phyloP scores from a whole-genome alignment of 495 filamentous ascomycete species.

The Xylaria bambusicola region DNA sequence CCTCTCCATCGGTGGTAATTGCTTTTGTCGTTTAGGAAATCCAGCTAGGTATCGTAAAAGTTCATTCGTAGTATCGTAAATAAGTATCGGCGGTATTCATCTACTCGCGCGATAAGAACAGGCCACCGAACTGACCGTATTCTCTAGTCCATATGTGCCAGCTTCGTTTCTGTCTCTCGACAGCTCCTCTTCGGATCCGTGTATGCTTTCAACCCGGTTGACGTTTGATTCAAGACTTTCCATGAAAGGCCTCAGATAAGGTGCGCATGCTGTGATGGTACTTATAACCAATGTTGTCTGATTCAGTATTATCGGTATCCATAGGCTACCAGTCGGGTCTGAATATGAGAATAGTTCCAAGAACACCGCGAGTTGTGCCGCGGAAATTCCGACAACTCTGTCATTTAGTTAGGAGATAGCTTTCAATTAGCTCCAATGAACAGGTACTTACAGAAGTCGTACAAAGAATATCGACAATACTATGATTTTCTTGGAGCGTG shows the following conservation, averaged over 20 bases:
- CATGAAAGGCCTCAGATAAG: conserved; percentile 52
- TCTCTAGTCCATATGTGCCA: conserved; percentile 35
- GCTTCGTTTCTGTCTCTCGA: conserved; percentile 34
- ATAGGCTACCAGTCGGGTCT: conserved; percentile 32
- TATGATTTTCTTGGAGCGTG: conserved; percentile 33
- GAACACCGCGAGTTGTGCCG: conserved; percentile 36
- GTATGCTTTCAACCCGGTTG: conserved; percentile 40
- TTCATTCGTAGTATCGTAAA: too few relatives aligned
- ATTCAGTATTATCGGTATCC: conserved; percentile 37
- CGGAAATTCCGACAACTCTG: conserved; percentile 8
- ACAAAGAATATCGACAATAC: conserved; percentile 38
- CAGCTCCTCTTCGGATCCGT: conserved; percentile 10
- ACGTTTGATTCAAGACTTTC: conserved; percentile 47
- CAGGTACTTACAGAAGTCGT: conserved; percentile 44
- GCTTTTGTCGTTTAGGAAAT: too few relatives aligned
- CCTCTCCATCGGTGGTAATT: not conserved
- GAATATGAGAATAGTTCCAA: conserved; percentile 16
- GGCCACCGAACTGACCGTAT: conserved; percentile 16
- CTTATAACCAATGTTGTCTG: conserved; percentile 42
- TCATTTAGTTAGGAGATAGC: too few relatives aligned
- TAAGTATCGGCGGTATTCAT: not conserved
- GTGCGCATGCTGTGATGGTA: conserved; percentile 46
- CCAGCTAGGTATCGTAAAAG: too few relatives aligned
- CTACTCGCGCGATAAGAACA: not conserved
- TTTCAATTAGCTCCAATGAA: too few relatives aligned